Conservation (phyloP, 2,329 filamentous ascomycete species). For the Aspergillus oerlinghausenensis region DNA sequence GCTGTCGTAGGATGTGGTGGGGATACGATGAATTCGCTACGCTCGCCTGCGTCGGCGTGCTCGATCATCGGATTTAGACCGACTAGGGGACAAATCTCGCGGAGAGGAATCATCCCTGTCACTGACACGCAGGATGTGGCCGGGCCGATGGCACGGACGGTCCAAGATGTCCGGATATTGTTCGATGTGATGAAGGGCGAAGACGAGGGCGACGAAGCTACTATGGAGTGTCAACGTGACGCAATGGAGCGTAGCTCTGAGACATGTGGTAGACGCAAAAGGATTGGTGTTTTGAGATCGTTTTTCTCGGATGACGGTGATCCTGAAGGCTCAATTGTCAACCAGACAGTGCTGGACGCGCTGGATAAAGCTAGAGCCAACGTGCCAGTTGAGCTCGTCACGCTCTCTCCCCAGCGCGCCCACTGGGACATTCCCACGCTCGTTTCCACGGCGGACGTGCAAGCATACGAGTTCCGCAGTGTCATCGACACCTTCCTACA, state of each 20-base stretch:
- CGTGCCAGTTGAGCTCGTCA: constrained; percentile 33
- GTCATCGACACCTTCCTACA: constrained; percentile 54
- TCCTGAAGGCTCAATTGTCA: background rate
- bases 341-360: background rate
- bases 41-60: constrained; percentile 59
- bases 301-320: background rate
- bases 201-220: background rate
- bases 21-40: constrained; percentile 59
- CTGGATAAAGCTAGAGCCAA: background rate
- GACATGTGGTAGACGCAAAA: background rate
- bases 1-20: constrained; percentile 56
- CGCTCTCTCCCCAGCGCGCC: constrained; percentile 43
- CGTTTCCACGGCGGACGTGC: constrained; percentile 50
- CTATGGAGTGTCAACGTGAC: background rate
- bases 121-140: constrained; percentile 54
- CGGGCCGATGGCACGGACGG: constrained; percentile 51
- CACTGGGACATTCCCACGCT: constrained; percentile 28
- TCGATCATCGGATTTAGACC: constrained; percentile 57
- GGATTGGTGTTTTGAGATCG: background rate
- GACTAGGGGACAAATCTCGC: constrained; percentile 49
- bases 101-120: constrained; percentile 52
- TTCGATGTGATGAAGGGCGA: constrained; percentile 23
- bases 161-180: constrained; percentile 22
- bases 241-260: background rate
- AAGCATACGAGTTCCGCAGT: constrained; percentile 57